Evolutionary conservation across 2,329 filamentous ascomycete genomes (phyloP).

Genomic region (Claviceps pazoutovae): DNA sequence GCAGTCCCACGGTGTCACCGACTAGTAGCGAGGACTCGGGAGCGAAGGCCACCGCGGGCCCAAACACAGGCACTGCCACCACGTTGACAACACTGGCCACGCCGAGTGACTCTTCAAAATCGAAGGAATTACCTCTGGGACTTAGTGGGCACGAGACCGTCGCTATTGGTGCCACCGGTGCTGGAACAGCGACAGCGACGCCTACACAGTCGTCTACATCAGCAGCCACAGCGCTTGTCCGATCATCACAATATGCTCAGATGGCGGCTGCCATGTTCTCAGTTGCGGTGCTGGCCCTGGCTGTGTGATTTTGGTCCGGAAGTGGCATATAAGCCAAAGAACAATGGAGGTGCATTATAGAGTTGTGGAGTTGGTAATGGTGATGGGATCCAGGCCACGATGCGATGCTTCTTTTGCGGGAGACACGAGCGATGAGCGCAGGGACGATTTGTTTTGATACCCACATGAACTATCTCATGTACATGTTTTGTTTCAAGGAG

Average conservation of each 20-base stretch:
- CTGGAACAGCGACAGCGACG: background rate
- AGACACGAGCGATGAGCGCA: no score
- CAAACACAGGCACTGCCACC: slow-evolving; percentile 2
- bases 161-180: background rate
- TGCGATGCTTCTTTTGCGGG: background rate
- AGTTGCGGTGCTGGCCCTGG: background rate
- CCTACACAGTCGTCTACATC: slow-evolving; percentile 6
- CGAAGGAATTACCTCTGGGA: slow-evolving; percentile 5
- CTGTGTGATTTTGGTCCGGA: background rate
- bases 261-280: slow-evolving; percentile 1
- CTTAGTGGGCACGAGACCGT: slow-evolving; percentile 12
- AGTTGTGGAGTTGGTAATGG: background rate
- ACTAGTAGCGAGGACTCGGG: background rate
- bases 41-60: background rate
- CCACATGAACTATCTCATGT: background rate
- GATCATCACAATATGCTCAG: background rate
- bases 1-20: background rate
- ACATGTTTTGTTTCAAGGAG: background rate
- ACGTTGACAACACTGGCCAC: background rate
- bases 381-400: background rate
- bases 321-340: background rate
- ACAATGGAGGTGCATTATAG: no score
- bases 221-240: slow-evolving; percentile 1
- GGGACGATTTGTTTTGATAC: slow-evolving; percentile 1
- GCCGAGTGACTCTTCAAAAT: background rate